phyloP scores from a whole-genome alignment of 129 eudicot species.

The Arctium minus region DNA sequence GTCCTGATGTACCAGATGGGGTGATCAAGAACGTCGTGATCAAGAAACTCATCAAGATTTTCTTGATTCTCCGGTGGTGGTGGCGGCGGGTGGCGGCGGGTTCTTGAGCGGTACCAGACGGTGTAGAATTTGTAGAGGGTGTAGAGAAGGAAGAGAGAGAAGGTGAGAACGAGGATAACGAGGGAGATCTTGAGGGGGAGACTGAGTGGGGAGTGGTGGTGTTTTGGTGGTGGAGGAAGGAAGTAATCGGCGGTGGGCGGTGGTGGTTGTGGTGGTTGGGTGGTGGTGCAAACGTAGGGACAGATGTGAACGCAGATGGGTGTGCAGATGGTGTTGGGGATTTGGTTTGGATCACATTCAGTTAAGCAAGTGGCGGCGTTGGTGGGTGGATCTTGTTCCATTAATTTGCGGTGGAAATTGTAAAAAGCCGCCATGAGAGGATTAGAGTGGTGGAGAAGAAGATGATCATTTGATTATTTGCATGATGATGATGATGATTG shows the following conservation, averaged over 20 bases:
- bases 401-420: slow-evolving; percentile 26
- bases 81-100: slow-evolving; percentile 21
- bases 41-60: slow-evolving; percentile 31
- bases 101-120: slow-evolving; percentile 29
- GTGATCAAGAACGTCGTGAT: slow-evolving; percentile 45
- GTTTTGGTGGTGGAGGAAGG: not conserved
- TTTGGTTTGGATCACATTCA: slow-evolving; percentile 8
- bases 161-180: slow-evolving; percentile 25
- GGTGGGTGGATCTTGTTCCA: slow-evolving; percentile 9
- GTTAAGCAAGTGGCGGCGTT: slow-evolving; percentile 8
- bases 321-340: slow-evolving; percentile 11
- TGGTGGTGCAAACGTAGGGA: not conserved
- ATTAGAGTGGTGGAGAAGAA: not conserved
- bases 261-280: not conserved
- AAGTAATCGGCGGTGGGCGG: slow-evolving; percentile 14
- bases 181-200: slow-evolving; percentile 39
- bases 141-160: slow-evolving; percentile 41
- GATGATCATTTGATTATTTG: slow-evolving; percentile 11
- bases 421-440: slow-evolving; percentile 27
- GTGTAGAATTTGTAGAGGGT: slow-evolving; percentile 42
- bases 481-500: not conserved
- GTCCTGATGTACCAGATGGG: slow-evolving; percentile 63
- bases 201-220: slow-evolving; percentile 24
- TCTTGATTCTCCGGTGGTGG: slow-evolving; percentile 23
- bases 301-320: slow-evolving; percentile 10